Evolutionary conservation across 805 yeast genomes (phyloP), one percentile per base, ranked within the genome.

Genomic region (Candida railenensis): DNA sequence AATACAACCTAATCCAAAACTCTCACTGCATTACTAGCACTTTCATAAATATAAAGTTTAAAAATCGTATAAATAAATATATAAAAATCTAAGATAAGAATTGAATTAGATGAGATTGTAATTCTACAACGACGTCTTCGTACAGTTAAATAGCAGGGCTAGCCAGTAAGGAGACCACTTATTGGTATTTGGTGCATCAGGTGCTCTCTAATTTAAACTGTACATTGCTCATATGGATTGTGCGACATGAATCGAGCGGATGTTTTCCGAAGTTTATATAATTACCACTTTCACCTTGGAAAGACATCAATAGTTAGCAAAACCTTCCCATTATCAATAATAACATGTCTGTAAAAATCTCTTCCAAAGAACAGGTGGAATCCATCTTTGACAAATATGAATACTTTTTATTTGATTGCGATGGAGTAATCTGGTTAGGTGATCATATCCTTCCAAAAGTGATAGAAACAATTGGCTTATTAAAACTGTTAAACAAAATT

Each of bases 341-440:
- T n/a, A 25, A 12, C 34, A 75, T 74, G 76, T 75, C 88, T 7
- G 54, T 58, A 1, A 82, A 85, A 56, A 62, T 87, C 38, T 65
- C 67, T 15, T 58, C 67, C 18, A 72, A 69, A 46, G 71, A 70
- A 18, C 77, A 77, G 30, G 86, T 79, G 3, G 66, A 77, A 44
- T 58, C 67, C 5, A 68, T 94, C 40, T 66, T 94, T 8, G 78
- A 76, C 53, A 61, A 74, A 44, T 87, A 85, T 63, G 97, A 90
- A 61, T 89, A 88, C 48, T 92, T 91, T 57, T 71, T 94, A 54
- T 94, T 94, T 62, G 99, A 94, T 60, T 94, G 99, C 70, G 99
- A 94, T 62, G 99, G 99, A 28, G 99, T 94, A 3, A 73, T 94
- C 48, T 94, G 99, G 99, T 69, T 87, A 42, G 98, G 98, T 2